Evolutionary conservation across 768 basidiomycete genomes (phyloP).

Genomic region (Phlebiopsis flavidoalba): DNA sequence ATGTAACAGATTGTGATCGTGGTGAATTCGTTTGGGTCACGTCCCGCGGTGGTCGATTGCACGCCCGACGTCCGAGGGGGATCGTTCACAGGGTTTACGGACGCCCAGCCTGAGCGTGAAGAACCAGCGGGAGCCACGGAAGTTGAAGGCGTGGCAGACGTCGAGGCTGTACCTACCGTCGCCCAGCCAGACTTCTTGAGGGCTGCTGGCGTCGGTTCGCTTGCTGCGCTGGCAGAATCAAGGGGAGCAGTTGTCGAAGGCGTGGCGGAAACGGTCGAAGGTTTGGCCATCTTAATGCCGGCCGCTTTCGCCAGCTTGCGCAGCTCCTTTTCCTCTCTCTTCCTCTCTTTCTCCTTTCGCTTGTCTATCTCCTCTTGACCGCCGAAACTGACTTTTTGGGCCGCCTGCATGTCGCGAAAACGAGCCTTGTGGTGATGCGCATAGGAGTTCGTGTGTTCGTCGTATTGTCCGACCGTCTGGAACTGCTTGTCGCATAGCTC

Average conservation of each 20-base stretch:
- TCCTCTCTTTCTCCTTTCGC: slow-evolving; percentile 81
- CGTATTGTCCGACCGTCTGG: slow-evolving; percentile 79
- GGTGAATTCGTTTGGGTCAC: not conserved
- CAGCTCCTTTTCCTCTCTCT: slow-evolving; percentile 80
- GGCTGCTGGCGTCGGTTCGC: slow-evolving; percentile 10
- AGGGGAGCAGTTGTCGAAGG: slow-evolving; percentile 16
- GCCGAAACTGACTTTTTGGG: slow-evolving; percentile 43
- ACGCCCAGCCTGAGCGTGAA: slow-evolving; percentile 46
- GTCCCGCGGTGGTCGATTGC: not conserved
- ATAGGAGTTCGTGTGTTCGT: slow-evolving; percentile 87
- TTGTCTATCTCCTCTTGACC: slow-evolving; percentile 66
- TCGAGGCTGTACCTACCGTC: slow-evolving; percentile 23
- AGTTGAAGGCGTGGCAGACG: slow-evolving; percentile 7
- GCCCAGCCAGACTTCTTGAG: slow-evolving; percentile 51
- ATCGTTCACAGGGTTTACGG: slow-evolving; percentile 15
- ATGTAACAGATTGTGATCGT: not conserved
- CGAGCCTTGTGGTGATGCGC: slow-evolving; percentile 85
- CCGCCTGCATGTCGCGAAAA: slow-evolving; percentile 76
- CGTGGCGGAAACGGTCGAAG: slow-evolving; percentile 2
- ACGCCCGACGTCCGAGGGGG: not conserved
- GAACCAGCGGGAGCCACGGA: slow-evolving; percentile 12
- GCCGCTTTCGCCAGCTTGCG: slow-evolving; percentile 79
- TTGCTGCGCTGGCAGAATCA: not conserved
- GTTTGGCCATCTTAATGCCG: slow-evolving; percentile 59
- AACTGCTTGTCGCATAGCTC: slow-evolving; percentile 84